Evolutionary conservation across 768 basidiomycete species (phyloP).

Genomic region (Suillus discolor): DNA sequence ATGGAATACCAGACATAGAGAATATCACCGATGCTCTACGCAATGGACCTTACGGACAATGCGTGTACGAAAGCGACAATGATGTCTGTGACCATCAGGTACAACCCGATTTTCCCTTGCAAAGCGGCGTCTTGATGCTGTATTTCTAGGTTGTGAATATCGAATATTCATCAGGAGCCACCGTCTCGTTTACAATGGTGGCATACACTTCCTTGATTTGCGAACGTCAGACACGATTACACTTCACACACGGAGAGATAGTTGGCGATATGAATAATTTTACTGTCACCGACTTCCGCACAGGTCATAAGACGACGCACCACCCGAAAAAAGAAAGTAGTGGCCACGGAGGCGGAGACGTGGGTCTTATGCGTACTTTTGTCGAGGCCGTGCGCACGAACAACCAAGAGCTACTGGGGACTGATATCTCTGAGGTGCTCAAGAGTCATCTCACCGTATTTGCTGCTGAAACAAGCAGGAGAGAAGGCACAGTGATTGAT

Average conservation of each 20-base stretch:
- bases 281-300: slow-evolving; percentile 77
- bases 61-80: slow-evolving; percentile 84
- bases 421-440: slow-evolving; percentile 67
- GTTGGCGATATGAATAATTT: slow-evolving; percentile 83
- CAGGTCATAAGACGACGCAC: slow-evolving; percentile 43
- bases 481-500: slow-evolving; percentile 68
- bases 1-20: slow-evolving; percentile 86
- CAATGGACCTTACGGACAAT: slow-evolving; percentile 73
- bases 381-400: slow-evolving; percentile 70
- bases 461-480: slow-evolving; percentile 80
- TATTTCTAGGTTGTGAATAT: slow-evolving; percentile 72
- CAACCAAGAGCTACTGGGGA: slow-evolving; percentile 66
- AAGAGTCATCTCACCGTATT: slow-evolving; percentile 84
- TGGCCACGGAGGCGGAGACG: slow-evolving; percentile 84
- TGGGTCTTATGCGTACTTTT: slow-evolving; percentile 75
- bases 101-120: slow-evolving; percentile 6
- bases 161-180: slow-evolving; percentile 80
- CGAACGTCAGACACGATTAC: slow-evolving; percentile 80
- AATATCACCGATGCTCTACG: slow-evolving; percentile 75
- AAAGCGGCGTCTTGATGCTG: neutral
- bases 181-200: slow-evolving; percentile 88
- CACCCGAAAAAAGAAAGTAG: slow-evolving; percentile 61
- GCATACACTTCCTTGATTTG: slow-evolving; percentile 82
- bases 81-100: slow-evolving; percentile 89
- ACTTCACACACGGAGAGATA: slow-evolving; percentile 87